Base-by-base conservation (phyloP, 192 early-diverging fungal species). In the Coemansia sp. region DNA sequence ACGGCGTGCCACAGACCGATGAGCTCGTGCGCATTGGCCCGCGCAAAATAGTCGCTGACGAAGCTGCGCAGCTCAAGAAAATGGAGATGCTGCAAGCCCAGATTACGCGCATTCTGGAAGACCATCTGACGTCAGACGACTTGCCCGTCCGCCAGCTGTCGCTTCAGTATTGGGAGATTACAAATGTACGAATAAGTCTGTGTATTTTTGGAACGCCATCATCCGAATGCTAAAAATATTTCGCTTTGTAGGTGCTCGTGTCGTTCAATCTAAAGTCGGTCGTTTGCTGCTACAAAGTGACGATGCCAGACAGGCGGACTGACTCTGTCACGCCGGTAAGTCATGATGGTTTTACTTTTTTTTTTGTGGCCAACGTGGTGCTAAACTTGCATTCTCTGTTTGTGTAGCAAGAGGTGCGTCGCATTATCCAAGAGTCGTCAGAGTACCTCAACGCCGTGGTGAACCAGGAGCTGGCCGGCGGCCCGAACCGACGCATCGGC, bases 91-190 rank as follows among this genome's bases (percentile, higher is more conserved):
- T 81, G 68, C 61, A 72, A 9, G 40, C 60, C 50, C 68, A 74
- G 57, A 63, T 81, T 12, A 40, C 68, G 78, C 72, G 72, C 42
- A 81, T 81, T 31, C 55, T 75, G n/a, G 78, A 80, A 44, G 25
- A 42, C 7, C 72, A 80, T 37, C 17, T 80, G 62, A 48, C 78
- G 9, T 54, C 62, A 10, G 65, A 20, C 2, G 52, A 61, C 28
- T 54, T 80, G 60, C 78, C 78, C 1, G 72, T 70, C 9, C 64
- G 62, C 34, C 78, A 71, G 59, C 62, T 80, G 40, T 80, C 78
- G 26, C 34, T 74, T 65, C 78, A 74, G 65, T 67, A 74, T 56
- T 80, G 78, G 78, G 72, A 80, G 36, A 69, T 80, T 19, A 71
- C 69, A 5, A 72, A 80, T 68, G 78, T 47, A 60, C 26, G 8